phyloP scores from a whole-genome alignment of 495 filamentous ascomycete species.

The Tetracladium marchalianum region DNA sequence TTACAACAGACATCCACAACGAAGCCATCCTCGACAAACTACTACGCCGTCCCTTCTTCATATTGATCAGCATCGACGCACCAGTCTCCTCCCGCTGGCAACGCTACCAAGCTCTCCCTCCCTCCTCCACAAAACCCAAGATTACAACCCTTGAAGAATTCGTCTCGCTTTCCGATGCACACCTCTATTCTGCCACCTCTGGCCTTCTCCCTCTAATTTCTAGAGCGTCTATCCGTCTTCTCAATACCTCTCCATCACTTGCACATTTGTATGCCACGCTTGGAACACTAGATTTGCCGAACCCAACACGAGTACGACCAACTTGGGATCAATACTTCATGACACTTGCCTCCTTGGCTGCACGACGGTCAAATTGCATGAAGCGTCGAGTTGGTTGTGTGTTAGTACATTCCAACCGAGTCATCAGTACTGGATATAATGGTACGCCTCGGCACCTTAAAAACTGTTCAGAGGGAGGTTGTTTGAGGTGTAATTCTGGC shows the following conservation, averaged over 20 bases:
- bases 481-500: slow-evolving; percentile 73
- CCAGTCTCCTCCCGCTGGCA: slow-evolving; percentile 75
- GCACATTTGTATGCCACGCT: slow-evolving; percentile 59
- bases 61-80: slow-evolving; percentile 85
- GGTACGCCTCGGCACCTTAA: slow-evolving; percentile 76
- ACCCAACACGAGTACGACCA: slow-evolving; percentile 75
- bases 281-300: slow-evolving; percentile 57
- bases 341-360: slow-evolving; percentile 83
- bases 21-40: slow-evolving; percentile 61
- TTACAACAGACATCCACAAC: slow-evolving; percentile 71
- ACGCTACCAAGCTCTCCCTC: slow-evolving; percentile 37
- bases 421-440: slow-evolving; percentile 97
- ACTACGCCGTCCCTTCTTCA: slow-evolving; percentile 75
- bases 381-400: slow-evolving; percentile 93
- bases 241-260: slow-evolving; percentile 72
- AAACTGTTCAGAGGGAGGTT: slow-evolving; percentile 93
- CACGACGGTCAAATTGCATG: slow-evolving; percentile 94
- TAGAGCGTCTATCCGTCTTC: slow-evolving; percentile 68
- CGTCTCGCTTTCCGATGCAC: slow-evolving; percentile 60
- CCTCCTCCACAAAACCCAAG: slow-evolving; percentile 5
- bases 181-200: slow-evolving; percentile 57
- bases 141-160: slow-evolving; percentile 65
- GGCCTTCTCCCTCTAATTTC: slow-evolving; percentile 67
- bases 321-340: slow-evolving; percentile 98
- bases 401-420: slow-evolving; percentile 75